Evolutionary conservation across 1,284 basidiomycete species (phyloP).

Genomic region (Melampsora americana): DNA sequence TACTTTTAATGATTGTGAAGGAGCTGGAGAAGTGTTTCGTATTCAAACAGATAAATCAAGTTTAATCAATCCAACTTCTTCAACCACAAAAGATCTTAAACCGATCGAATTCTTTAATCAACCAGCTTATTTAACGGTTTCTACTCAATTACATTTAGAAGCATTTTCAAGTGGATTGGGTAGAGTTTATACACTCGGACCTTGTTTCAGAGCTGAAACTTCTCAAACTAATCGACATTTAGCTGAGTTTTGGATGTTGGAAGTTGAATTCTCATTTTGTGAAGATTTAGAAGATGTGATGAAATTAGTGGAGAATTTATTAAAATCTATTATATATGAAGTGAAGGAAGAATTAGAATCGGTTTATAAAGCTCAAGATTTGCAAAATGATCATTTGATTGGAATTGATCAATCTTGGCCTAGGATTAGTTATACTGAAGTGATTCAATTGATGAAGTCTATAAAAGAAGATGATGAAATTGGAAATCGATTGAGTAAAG

Average conservation of each 20-base stretch:
- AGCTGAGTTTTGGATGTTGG: constrained; percentile 98
- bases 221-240: constrained; percentile 86
- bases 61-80: constrained; percentile 13
- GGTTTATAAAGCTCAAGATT: not conserved
- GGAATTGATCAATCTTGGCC: constrained; percentile 59
- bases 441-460: constrained; percentile 63
- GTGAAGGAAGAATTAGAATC: not conserved
- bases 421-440: constrained; percentile 77
- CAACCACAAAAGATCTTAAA: not conserved
- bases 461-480: constrained; percentile 51
- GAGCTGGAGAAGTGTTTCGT: constrained; percentile 91
- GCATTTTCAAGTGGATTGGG: constrained; percentile 72
- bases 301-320: constrained; percentile 66
- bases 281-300: constrained; percentile 62
- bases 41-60: constrained; percentile 58
- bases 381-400: not conserved
- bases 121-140: constrained; percentile 86
- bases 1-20: constrained; percentile 90
- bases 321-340: constrained; percentile 57
- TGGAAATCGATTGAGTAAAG: constrained; percentile 56
- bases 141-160: constrained; percentile 92
- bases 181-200: constrained; percentile 83
- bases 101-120: constrained; percentile 60
- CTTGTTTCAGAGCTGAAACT: constrained; percentile 87
- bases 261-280: constrained; percentile 80